phyloP scores from a whole-genome alignment of 352 stramenopile genomes.

The Phytophthora kernoviae region DNA sequence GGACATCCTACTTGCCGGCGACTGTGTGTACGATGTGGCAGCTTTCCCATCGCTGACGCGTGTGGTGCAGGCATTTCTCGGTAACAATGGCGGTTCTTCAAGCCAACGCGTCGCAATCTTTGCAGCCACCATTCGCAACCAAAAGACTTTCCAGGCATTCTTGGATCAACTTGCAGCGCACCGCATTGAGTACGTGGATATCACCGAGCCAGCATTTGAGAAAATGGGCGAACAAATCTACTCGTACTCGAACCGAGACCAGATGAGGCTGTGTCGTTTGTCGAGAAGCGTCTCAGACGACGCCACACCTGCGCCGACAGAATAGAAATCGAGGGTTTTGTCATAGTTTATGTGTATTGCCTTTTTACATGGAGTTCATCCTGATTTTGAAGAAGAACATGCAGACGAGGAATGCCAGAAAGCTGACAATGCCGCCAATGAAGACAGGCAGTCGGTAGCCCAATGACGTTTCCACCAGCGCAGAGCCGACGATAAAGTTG shows the following conservation, averaged over 20 bases:
- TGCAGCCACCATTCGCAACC: constrained; percentile 76
- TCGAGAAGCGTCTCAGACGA: constrained; percentile 21
- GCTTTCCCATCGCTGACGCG: constrained; percentile 63
- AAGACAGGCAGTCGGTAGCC: constrained; percentile 50
- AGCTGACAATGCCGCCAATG: constrained; percentile 43
- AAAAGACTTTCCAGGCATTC: constrained; percentile 77
- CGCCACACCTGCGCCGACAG: constrained; percentile 1
- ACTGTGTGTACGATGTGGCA: constrained; percentile 79
- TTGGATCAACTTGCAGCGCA: constrained; percentile 58
- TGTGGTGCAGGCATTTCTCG: constrained; percentile 65
- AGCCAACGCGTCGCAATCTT: constrained; percentile 64
- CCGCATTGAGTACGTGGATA: constrained; percentile 67
- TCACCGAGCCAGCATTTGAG: constrained; percentile 46
- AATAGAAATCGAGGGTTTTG: constrained; percentile 12
- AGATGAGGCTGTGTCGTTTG: constrained; percentile 73
- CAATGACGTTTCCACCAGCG: constrained; percentile 46
- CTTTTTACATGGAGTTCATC: constrained; percentile 44
- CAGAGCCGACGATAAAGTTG: constrained; percentile 55
- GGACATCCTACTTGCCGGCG: constrained; percentile 71
- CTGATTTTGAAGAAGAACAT: constrained; percentile 43
- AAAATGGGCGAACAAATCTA: constrained; percentile 55
- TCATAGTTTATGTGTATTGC: not conserved
- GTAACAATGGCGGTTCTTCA: constrained; percentile 5
- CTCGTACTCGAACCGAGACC: constrained; percentile 63
- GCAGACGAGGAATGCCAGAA: constrained; percentile 36